Evolutionary conservation across 768 basidiomycete genomes (phyloP).

Genomic region (Tephrocybe sp.): DNA sequence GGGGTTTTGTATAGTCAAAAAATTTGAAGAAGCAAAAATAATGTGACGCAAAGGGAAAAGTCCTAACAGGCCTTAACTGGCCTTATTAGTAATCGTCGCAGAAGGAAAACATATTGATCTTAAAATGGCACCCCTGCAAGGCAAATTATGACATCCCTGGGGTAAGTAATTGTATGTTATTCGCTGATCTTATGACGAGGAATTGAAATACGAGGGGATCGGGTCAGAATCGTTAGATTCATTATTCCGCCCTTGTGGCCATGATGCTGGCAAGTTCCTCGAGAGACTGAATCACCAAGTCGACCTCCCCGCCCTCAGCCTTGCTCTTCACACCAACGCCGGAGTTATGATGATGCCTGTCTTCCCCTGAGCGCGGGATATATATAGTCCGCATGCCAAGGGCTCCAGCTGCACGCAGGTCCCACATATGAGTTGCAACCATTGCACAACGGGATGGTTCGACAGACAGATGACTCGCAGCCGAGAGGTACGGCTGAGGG

Average conservation of each 20-base stretch:
- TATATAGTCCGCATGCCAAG: slow-evolving; percentile 61
- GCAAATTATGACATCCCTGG: too few species aligned
- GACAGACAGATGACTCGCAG: slow-evolving; percentile 46
- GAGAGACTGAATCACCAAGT: slow-evolving; percentile 52
- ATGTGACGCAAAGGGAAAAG: too few species aligned
- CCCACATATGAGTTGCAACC: slow-evolving; percentile 63
- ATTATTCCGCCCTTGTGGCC: not conserved
- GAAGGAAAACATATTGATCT: too few species aligned
- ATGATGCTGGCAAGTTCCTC: slow-evolving; percentile 41
- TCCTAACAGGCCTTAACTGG: too few species aligned
- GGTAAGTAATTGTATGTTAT: too few species aligned
- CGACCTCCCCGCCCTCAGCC: slow-evolving; percentile 55
- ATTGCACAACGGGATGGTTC: slow-evolving; percentile 52
- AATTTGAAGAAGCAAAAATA: too few species aligned
- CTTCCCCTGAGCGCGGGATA: slow-evolving; percentile 49
- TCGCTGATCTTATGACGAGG: too few species aligned
- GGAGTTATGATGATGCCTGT: slow-evolving; percentile 23
- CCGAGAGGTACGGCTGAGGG: slow-evolving; percentile 48
- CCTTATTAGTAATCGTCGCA: too few species aligned
- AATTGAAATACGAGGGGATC: too few species aligned
- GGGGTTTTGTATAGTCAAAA: too few species aligned
- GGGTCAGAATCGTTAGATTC: not conserved
- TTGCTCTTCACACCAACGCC: slow-evolving; percentile 36
- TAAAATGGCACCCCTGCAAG: too few species aligned
- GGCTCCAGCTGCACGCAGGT: slow-evolving; percentile 50